Conservation (phyloP, 169 alveolate species). For the Ichthyophthirius multifiliis region DNA sequence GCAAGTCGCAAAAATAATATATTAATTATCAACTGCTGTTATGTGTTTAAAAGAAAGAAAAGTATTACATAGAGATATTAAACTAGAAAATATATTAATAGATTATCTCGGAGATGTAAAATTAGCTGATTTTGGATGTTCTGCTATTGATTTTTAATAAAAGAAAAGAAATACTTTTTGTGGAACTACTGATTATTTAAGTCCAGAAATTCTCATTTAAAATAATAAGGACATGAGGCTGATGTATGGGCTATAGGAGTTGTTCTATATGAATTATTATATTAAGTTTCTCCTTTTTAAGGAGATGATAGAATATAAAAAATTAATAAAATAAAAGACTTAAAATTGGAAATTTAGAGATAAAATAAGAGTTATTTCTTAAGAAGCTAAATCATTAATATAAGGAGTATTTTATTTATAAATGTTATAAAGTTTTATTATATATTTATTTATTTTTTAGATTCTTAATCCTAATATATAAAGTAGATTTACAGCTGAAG, state of each 20-base stretch:
- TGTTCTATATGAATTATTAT: neutral
- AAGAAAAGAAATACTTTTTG: neutral
- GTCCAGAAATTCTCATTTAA: neutral
- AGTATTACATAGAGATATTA: constrained; percentile 1
- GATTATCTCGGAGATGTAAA: neutral
- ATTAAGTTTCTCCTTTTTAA: neutral
- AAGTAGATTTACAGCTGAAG: too few relatives aligned
- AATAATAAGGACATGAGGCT: neutral
- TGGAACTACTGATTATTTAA: constrained; percentile 4
- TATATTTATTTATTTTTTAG: too few relatives aligned
- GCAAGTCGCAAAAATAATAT: neutral
- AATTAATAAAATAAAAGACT: neutral
- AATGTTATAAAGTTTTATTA: too few relatives aligned
- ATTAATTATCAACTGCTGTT: neutral
- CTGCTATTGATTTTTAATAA: neutral
- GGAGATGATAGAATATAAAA: neutral
- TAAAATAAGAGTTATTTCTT: neutral
- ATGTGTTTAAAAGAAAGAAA: neutral
- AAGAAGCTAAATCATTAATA: neutral
- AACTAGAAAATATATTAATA: neutral
- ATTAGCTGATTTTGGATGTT: neutral
- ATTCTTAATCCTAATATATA: too few relatives aligned
- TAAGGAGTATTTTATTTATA: neutral
- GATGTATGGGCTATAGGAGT: constrained; percentile 10
- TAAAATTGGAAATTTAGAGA: neutral